Conservation (phyloP, 768 basidiomycete species). For the Leccinum arenicola region DNA sequence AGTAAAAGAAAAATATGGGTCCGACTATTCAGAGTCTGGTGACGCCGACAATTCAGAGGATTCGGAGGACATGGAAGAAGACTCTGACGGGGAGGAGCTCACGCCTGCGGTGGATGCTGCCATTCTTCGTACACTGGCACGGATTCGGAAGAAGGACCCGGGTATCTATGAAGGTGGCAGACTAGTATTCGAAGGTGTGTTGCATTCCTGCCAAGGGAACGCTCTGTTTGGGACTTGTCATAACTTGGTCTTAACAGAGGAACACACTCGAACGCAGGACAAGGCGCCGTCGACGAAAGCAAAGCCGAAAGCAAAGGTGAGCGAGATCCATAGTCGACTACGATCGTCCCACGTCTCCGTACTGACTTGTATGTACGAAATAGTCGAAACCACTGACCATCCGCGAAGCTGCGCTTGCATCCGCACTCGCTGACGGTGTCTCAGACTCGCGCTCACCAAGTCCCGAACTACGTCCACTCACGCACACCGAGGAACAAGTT, state of each 20-base stretch:
- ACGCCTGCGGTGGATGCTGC: constrained; percentile 93
- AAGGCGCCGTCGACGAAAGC: constrained; percentile 21
- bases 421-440: constrained; percentile 47
- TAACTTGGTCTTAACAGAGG: constrained; percentile 45
- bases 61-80: constrained; percentile 82
- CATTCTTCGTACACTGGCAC: constrained; percentile 84
- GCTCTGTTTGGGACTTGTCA: neutral
- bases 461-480: constrained; percentile 47
- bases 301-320: constrained; percentile 53
- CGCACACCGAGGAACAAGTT: constrained; percentile 78
- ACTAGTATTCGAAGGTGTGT: constrained; percentile 77
- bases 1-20: constrained; percentile 91
- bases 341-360: neutral
- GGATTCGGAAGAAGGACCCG: constrained; percentile 81
- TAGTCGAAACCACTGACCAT: constrained; percentile 74
- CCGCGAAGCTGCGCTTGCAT: constrained; percentile 67
- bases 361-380: constrained; percentile 1
- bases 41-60: constrained; percentile 41
- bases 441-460: constrained; percentile 58
- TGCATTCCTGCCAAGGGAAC: neutral
- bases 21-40: constrained; percentile 47
- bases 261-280: constrained; percentile 45
- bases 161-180: constrained; percentile 73
- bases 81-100: constrained; percentile 92
- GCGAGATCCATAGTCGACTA: neutral